These are phyloP conservation scores for Ophiostoma quercus DNA, from an alignment of 2,329 filamentous ascomycete species.

Conservation along the genomic window DNA sequence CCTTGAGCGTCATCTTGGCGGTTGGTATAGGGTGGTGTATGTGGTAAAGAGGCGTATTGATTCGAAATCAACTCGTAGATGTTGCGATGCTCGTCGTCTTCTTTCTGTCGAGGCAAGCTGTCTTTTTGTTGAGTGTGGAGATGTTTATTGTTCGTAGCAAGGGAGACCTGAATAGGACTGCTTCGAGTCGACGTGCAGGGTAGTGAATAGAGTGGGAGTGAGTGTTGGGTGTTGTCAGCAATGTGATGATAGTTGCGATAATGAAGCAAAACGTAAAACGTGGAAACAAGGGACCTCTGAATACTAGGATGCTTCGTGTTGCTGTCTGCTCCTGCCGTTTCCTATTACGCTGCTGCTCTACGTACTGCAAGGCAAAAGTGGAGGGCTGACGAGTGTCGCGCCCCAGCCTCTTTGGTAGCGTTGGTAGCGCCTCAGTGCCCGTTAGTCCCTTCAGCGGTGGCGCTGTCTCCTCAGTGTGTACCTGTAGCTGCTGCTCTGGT, in stretches of 20 bases:
- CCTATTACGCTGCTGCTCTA: background rate
- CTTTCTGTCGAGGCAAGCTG: background rate
- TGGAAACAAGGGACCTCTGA: conserved; percentile 1
- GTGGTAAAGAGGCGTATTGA: background rate
- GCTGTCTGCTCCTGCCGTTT: conserved; percentile 2
- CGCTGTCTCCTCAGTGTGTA: background rate
- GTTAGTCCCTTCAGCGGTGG: no score
- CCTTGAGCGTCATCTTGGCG: conserved; percentile 50
- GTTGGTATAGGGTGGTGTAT: background rate
- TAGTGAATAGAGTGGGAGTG: background rate
- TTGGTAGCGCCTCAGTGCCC: background rate
- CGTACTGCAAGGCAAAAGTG: conserved; percentile 6
- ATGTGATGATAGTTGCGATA: background rate
- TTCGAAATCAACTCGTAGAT: background rate
- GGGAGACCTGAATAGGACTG: background rate
- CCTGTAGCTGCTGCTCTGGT: background rate
- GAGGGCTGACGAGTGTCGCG: conserved; percentile 13
- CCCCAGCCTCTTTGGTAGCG: conserved; percentile 5
- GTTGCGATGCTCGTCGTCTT: background rate
- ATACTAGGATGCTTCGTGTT: background rate
- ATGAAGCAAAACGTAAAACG: background rate
- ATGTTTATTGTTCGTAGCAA: conserved; percentile 9
- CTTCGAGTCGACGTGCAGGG: background rate
- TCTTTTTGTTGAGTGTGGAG: conserved; percentile 9
- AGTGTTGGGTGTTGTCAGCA: background rate